phyloP scores from a whole-genome alignment of 2,329 filamentous ascomycete genomes.

The Dactylellina leptospora region DNA sequence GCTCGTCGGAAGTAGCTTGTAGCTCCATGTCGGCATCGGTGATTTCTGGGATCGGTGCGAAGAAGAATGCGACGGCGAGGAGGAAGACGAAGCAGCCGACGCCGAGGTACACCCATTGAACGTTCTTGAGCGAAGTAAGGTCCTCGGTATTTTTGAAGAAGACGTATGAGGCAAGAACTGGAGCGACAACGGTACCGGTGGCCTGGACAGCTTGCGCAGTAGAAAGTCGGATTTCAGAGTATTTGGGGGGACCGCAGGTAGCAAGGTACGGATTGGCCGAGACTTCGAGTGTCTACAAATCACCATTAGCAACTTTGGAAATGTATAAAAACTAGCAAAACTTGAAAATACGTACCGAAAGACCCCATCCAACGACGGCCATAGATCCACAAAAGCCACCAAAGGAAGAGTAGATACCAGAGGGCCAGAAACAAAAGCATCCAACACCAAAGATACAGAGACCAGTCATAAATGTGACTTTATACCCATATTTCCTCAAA shows the following conservation, averaged over 20 bases:
- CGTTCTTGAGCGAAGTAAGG: constrained; percentile 66
- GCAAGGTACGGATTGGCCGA: constrained; percentile 67
- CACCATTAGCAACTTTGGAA: too few relatives aligned
- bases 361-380: constrained; percentile 66
- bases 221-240: constrained; percentile 69
- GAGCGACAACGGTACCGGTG: constrained; percentile 66
- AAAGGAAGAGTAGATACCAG: constrained; percentile 66
- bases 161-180: constrained; percentile 69
- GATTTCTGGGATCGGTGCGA: constrained; percentile 65
- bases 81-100: constrained; percentile 70
- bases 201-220: constrained; percentile 69
- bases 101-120: constrained; percentile 72
- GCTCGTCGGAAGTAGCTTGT: constrained; percentile 62
- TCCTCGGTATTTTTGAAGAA: constrained; percentile 69
- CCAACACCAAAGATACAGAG: constrained; percentile 67
- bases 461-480: constrained; percentile 64
- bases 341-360: constrained; percentile 55
- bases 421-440: constrained; percentile 70
- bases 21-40: constrained; percentile 70
- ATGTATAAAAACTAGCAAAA: not conserved
- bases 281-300: constrained; percentile 65
- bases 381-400: constrained; percentile 70
- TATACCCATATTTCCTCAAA: constrained; percentile 63
- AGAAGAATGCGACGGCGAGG: constrained; percentile 69
- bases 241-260: constrained; percentile 69